phyloP scores from a whole-genome alignment of 306 rosid genomes.

The Lathyrus aphaca region DNA sequence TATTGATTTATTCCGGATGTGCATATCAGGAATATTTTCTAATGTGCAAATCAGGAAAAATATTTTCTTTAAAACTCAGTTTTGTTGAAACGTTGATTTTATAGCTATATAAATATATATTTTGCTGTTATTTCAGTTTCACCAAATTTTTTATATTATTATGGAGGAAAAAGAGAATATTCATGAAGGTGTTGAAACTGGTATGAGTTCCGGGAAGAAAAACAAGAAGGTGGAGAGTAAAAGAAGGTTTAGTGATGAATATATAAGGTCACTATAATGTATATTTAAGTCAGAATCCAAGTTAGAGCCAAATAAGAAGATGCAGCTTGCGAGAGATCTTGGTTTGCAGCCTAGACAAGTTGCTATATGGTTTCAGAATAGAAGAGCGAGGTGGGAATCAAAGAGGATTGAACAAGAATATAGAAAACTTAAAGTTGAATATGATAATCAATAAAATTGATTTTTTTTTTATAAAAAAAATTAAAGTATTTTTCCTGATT shows the following conservation, averaged over 20 bases:
- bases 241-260: conserved; percentile 83
- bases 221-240: conserved; percentile 60
- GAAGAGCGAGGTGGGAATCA: conserved; percentile 96
- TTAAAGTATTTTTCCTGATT: too few relatives aligned
- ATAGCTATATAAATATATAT: conserved; percentile 41
- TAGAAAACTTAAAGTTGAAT: conserved; percentile 63
- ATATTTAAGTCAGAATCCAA: conserved; percentile 78
- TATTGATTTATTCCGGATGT: too few relatives aligned
- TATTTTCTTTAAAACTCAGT: too few relatives aligned
- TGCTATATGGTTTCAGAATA: conserved; percentile 95
- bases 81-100: too few relatives aligned
- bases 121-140: conserved; percentile 36
- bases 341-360: conserved; percentile 94
- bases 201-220: conserved; percentile 49
- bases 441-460: too few relatives aligned
- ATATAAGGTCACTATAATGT: conserved; percentile 67
- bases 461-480: too few relatives aligned
- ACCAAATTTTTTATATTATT: conserved; percentile 33
- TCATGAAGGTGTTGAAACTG: conserved; percentile 42
- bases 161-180: conserved; percentile 64
- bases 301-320: conserved; percentile 82
- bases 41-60: too few relatives aligned
- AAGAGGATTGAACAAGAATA: conserved; percentile 80
- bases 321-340: conserved; percentile 78
- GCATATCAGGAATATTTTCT: too few relatives aligned